Evolutionary conservation across 2,329 filamentous ascomycete species (phyloP), one percentile per base, ranked within the genome.

Genomic region (Chaetoscypha palmicola): DNA sequence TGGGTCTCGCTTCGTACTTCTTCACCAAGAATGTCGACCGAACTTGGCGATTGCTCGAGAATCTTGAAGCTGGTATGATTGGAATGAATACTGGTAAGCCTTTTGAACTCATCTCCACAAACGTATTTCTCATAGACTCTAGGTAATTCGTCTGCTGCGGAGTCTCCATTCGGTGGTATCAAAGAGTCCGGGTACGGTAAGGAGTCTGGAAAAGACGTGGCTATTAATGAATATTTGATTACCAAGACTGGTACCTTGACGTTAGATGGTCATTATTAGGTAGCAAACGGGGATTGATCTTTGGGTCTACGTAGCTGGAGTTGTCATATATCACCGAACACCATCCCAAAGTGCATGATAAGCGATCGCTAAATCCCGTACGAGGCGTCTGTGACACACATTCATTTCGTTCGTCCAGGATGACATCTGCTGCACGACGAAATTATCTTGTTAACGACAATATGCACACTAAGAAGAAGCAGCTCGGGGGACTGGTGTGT

Each of bases 171-270:
- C 56, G 79, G 79, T 14, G 79, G 79, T 2, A 80, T 82, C 56
- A 83, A 83, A 64, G 76, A 82, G 57, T 77, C 73, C 4, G 79
- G 79, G 0, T 83, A 83, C 58, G 79, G 79, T 17, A 83, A 83
- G 61, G 79, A 83, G 58, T 75, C 71, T 23, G 79, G 79, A 12
- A 83, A 80, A 62, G 77, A 81, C 50, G 77, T 83, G 38, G 79
- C 78, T 3, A 70, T 81, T 16, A 68, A 72, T 34, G 78, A 81
- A 58, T 81, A 79, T 53, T 47, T 78, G 54, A 73, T 81, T 34
- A 77, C 74, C 10, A 83, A 83, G 67, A 83, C 79, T 0, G 79
- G 78, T 7, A 82, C 78, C 0, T 64, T 83, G 28, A 41, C 38
- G 8, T 5, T 39, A 17, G 24, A 39, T 31, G 26, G 37, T 20